Base-by-base conservation (phyloP, 345 rosid genomes). In the Geranium brycei region DNA sequence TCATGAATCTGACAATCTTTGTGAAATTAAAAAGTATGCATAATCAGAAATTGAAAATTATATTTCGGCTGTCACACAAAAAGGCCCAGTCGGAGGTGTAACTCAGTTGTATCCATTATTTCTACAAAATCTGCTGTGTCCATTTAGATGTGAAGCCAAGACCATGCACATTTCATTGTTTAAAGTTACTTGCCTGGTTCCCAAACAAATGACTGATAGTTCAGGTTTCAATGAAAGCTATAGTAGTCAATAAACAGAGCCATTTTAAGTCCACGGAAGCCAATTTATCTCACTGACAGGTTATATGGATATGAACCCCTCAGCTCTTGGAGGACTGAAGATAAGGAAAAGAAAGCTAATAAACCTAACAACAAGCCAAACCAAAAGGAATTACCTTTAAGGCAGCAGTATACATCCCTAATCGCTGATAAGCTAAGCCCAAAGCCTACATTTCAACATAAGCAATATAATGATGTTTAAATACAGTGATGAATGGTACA, bases 321-420 rank as follows among this genome's bases (percentile, higher is more conserved):
- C 28, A 30, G 40, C 57, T 62, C 12, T 57, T 66, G 19, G 17
- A 23, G 18, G 14, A 41, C 41, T 14, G 2, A 28, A 53, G 53
- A 17, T 62, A 35, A 18, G 38, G 53, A 64, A 41, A 40, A 66
- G 17, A 19, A 55, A 65, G 17, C 10, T 13, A 38, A 40, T 16
- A 35, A 35, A 7, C 17, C 0, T 62, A 62, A 19, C 17, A 57
- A 55, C 18, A 15, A 28, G 57, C 19, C 60, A 68, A 68, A 64
- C 15, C 19, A 63, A 60, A 59, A 57, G 23, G 63, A 53, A 17
- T 41, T 70, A 88, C 99, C 96, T 93, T 93, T 69, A 85, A 73
- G 62, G 99, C 95, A 63, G 99, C 99, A 68, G 96, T 88, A 72
- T 83, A 81, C 96, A 87, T 93, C 71, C 95, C 97, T 78, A 90